Conservation (phyloP, 768 basidiomycete genomes). For the Lentinula raphanica region DNA sequence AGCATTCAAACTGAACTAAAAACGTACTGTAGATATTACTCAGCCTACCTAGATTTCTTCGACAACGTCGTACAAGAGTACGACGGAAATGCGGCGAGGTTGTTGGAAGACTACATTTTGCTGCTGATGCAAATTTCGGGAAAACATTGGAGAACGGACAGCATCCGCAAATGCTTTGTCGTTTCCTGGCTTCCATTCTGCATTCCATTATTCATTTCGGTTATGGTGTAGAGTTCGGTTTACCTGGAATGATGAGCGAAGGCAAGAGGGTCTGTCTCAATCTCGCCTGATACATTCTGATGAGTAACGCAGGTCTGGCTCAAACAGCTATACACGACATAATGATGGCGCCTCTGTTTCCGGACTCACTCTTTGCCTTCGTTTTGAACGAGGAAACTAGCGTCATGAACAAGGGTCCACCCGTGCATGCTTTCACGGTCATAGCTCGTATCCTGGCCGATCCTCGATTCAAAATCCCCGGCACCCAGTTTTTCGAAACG, state of each 20-base stretch:
- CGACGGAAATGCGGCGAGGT: neutral
- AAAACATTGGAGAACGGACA: constrained; percentile 16
- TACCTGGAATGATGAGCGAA: constrained; percentile 58
- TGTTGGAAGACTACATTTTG: constrained; percentile 65
- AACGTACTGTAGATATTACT: constrained; percentile 41
- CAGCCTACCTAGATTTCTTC: constrained; percentile 57
- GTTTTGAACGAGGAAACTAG: neutral
- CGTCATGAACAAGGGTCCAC: neutral
- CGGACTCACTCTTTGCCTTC: constrained; percentile 18
- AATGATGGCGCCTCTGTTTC: constrained; percentile 29
- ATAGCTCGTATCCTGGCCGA: constrained; percentile 40
- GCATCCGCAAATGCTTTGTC: constrained; percentile 53
- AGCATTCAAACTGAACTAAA: neutral
- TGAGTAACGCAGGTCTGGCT: constrained; percentile 42
- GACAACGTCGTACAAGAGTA: constrained; percentile 29
- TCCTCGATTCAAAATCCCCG: constrained; percentile 11
- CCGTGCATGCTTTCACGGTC: constrained; percentile 4
- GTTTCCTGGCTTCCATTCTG: constrained; percentile 50
- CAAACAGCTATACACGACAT: constrained; percentile 45
- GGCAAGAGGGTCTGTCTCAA: constrained; percentile 35
- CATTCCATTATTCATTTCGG: constrained; percentile 66
- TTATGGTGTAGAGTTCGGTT: constrained; percentile 56
- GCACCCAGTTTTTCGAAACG: constrained; percentile 21
- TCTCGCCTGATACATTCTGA: neutral
- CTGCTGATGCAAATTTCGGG: constrained; percentile 41